These are phyloP conservation scores for Aspergillus niger DNA, from an alignment of 2,329 filamentous ascomycete genomes.

Conservation along the genomic window DNA sequence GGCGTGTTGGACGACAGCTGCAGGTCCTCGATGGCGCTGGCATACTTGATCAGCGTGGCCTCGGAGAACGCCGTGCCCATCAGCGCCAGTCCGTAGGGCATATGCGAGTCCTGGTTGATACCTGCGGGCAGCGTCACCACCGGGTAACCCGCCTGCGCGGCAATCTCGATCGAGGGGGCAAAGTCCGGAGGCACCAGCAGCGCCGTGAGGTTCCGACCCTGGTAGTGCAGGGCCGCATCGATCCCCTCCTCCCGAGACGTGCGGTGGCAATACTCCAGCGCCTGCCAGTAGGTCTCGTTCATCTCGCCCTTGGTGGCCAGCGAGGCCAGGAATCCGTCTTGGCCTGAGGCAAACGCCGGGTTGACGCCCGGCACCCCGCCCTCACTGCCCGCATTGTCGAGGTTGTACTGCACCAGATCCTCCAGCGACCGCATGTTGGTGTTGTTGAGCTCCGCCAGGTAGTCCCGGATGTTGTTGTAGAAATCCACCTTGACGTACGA, in stretches of 20 bases:
- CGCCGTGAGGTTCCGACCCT: slow-evolving; percentile 55
- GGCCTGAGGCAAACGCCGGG: slow-evolving; percentile 69
- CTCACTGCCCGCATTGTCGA: slow-evolving; percentile 65
- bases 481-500: slow-evolving; percentile 68
- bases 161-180: slow-evolving; percentile 67
- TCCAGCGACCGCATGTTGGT: slow-evolving; percentile 61
- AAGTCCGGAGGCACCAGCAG: slow-evolving; percentile 70
- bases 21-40: slow-evolving; percentile 64
- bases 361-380: slow-evolving; percentile 63
- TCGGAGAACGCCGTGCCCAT: slow-evolving; percentile 66
- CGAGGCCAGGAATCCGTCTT: slow-evolving; percentile 69
- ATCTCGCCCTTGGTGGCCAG: slow-evolving; percentile 61
- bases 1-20: slow-evolving; percentile 47
- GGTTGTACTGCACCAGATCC: slow-evolving; percentile 66
- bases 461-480: slow-evolving; percentile 64
- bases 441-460: slow-evolving; percentile 65
- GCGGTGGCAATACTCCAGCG: slow-evolving; percentile 62
- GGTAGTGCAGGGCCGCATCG: slow-evolving; percentile 62
- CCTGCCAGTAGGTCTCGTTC: slow-evolving; percentile 68
- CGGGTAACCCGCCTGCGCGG: slow-evolving; percentile 75
- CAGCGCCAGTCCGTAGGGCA: slow-evolving; percentile 64
- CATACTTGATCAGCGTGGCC: slow-evolving; percentile 59
- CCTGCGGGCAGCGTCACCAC: slow-evolving; percentile 69
- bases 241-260: slow-evolving; percentile 67
- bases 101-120: slow-evolving; percentile 54